Evolutionary conservation across 2,329 filamentous ascomycete species (phyloP), one percentile per base, ranked within the genome.

Genomic region (Plenodomus tracheiphilus): DNA sequence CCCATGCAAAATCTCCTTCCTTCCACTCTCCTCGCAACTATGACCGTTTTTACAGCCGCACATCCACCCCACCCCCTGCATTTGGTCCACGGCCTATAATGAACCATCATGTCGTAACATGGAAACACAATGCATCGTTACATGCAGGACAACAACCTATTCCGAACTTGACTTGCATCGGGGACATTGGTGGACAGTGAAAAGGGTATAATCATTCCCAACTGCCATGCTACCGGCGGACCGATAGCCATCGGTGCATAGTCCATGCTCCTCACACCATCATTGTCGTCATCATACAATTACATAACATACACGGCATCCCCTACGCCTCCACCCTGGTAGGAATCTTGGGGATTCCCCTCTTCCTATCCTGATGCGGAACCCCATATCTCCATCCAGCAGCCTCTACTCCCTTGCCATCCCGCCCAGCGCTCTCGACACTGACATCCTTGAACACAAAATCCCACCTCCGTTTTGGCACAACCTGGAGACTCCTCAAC

Each of bases 301-400:
- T 32, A 32, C 28, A 32, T 32, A 32, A 15, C 28, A 32, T 42
- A 41, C 10, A 41, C 21, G 20, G n/a, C n/a, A n/a, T n/a, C n/a
- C n/a, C 28, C 28, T 64, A 73, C 30, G 69, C 69, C 46, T 81
- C 78, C 40, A 86, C 83, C 54, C 75, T 78, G 18, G 78, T 84
- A 11, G 84, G 83, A 53, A 86, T 85, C 76, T 86, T 86, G 60
- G 85, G 74, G 54, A 78, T 73, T 19, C 83, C 84, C 71, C 80
- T 81, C 77, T 85, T 85, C 51, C 84, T 74, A 53, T 86, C 84
- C 61, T 83, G 74, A 58, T 79, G 79, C 41, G 84, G 84, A 49
- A 85, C 76, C 60, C 84, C 84, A 63, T 87, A 87, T 56, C 83
- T 75, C 58, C 77, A 79, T 13, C 84, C 84, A 17, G 81, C 79